Conservation (phyloP, 1,284 basidiomycete genomes). For the Entoloma clypeatum region DNA sequence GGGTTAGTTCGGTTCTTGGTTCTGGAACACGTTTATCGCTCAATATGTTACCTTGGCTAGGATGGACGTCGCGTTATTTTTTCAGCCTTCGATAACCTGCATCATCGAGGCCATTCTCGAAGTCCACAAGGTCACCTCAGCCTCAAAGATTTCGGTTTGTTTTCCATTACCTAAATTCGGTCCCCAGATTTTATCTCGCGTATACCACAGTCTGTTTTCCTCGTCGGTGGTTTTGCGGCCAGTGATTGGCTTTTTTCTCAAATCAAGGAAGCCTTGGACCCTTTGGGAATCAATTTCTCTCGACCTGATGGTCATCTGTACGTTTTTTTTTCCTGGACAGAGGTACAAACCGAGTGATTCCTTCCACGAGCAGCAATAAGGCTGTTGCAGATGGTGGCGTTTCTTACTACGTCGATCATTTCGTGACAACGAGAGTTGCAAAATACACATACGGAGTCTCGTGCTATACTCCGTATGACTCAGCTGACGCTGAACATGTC, state of each 20-base stretch:
- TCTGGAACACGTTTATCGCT: neutral
- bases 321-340: conserved; percentile 17
- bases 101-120: conserved; percentile 19
- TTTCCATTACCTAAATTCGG: neutral
- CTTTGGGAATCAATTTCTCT: conserved; percentile 23
- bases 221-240: conserved; percentile 45
- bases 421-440: conserved; percentile 44
- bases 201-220: conserved; percentile 31
- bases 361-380: too few species aligned
- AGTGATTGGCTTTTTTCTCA: conserved; percentile 39
- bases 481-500: conserved; percentile 33
- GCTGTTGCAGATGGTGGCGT: conserved; percentile 54
- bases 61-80: conserved; percentile 23
- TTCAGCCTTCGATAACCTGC: conserved; percentile 21
- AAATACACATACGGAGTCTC: conserved; percentile 43
- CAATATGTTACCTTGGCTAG: conserved; percentile 11
- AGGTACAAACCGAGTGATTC: too few species aligned
- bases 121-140: conserved; percentile 9
- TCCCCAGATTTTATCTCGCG: neutral
- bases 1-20: conserved; percentile 29
- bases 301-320: conserved; percentile 41
- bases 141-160: conserved; percentile 12
- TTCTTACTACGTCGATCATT: conserved; percentile 48
- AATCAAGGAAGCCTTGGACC: conserved; percentile 27
- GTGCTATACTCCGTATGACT: conserved; percentile 27